A percentile compares a stretch with the other conserved stretches of the same genome.
Evolutionary conservation across 371 early-diverging fungal species (phyloP).

Genomic region (Capillidium heterosporum): DNA sequence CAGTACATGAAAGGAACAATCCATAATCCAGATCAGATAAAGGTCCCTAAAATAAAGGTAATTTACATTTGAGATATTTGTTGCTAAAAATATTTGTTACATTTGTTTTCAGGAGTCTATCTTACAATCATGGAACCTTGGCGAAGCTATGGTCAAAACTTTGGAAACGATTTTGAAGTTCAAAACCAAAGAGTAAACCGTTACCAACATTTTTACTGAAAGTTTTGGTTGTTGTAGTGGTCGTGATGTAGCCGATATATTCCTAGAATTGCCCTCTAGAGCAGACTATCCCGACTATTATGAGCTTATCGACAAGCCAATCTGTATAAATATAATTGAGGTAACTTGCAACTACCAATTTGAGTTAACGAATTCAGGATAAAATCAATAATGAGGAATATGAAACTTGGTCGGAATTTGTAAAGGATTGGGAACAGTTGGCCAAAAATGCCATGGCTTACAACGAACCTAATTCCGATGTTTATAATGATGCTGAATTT

Average conservation of each 20-base stretch:
- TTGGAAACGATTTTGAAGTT: not conserved
- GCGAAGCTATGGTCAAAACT: not conserved
- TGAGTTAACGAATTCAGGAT: slow-evolving; percentile 6
- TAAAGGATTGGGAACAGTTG: slow-evolving; percentile 48
- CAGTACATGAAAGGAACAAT: too few species aligned
- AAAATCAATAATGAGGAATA: slow-evolving; percentile 30
- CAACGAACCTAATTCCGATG: slow-evolving; percentile 55
- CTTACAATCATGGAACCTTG: not conserved
- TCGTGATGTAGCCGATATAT: slow-evolving; percentile 47
- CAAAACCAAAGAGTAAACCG: not conserved
- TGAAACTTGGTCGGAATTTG: slow-evolving; percentile 27
- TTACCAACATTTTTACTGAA: not conserved
- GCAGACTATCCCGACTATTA: slow-evolving; percentile 85
- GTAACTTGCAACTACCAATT: slow-evolving; percentile 8
- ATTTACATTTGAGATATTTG: too few species aligned
- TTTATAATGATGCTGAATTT: slow-evolving; percentile 48
- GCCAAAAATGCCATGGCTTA: slow-evolving; percentile 60
- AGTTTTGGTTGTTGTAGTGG: slow-evolving; percentile 20
- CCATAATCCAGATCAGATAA: too few species aligned
- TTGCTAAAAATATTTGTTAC: too few species aligned
- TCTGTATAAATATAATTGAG: slow-evolving; percentile 30
- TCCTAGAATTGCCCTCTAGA: slow-evolving; percentile 52
- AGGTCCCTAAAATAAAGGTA: too few species aligned
- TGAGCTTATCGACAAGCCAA: slow-evolving; percentile 58
- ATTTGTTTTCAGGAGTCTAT: not conserved